Evolutionary conservation across 2,329 filamentous ascomycete genomes (phyloP), one percentile per base, ranked within the genome.

Genomic region (Monosporascus cannonballus): DNA sequence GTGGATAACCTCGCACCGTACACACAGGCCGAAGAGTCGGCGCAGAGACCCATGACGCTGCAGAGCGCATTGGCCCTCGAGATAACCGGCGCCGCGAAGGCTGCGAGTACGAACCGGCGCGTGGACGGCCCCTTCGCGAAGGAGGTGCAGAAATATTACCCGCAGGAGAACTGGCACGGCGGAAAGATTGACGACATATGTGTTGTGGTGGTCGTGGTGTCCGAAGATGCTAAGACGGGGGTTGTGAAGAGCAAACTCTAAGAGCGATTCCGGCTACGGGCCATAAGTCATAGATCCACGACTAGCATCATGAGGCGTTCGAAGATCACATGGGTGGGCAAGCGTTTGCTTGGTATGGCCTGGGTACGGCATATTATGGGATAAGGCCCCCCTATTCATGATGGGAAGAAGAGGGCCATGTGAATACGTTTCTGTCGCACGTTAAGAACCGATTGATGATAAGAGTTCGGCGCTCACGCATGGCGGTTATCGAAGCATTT

Each of bases 101-200:
- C 81, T 7, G 91, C 92, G 6, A 95, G 92, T 66, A 71, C 89
- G 53, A 91, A 96, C 70, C 81, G 79, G 48, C 90, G 87, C 64
- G 75, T 89, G 50, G 89, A 97, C 68, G 91, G 93, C 0, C 94
- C 94, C 0, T 99, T 99, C 70, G 91, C 94, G 41, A 96, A 90
- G 71, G 91, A 96, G 69, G 90, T 96, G 20, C 90, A 94, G 67
- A 89, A 86, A 65, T 85, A 89, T 65, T 96, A 89, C 61, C 93
- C 94, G 0, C 77, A 86, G 38, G 93, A 97, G 69, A 83, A 85
- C 54, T 99, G 90, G 83, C 84, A 84, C 54, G 94, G 94, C 53
- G 94, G 94, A 50, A 99, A 99, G 71, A 83, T 95, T 20, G 94
- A 99, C 67, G 94, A 99, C 69, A 96, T 99, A 54, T 93, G 90